phyloP scores from a whole-genome alignment of 169 alveolate genomes.

The Eimeria sp. region DNA sequence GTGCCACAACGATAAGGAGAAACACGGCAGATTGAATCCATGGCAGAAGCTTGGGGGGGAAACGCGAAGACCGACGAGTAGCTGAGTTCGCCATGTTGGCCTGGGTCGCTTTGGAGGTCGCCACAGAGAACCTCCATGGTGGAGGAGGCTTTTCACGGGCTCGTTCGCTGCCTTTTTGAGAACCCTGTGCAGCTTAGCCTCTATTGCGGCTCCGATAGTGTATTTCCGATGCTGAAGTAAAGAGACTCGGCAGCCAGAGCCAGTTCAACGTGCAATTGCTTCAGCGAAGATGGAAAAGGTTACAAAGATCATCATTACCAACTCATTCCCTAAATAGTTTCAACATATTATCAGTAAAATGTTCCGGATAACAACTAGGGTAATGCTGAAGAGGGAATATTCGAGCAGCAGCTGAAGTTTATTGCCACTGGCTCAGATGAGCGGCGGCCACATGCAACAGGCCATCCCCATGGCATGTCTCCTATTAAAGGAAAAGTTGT shows the following conservation, averaged over 20 bases:
- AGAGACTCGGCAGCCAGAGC: not conserved
- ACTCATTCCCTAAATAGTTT: not conserved
- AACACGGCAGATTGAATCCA: not conserved
- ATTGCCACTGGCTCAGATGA: not conserved
- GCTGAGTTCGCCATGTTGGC: constrained; percentile 12
- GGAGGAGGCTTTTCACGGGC: not conserved
- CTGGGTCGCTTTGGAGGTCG: not conserved
- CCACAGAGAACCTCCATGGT: constrained; percentile 8
- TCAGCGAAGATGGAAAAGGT: not conserved
- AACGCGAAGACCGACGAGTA: not conserved
- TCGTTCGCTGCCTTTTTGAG: not conserved
- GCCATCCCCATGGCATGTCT: too few species aligned
- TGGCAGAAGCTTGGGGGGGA: not conserved
- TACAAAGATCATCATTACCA: not conserved
- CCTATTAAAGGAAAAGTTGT: not conserved
- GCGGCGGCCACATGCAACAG: not conserved
- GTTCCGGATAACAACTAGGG: not conserved
- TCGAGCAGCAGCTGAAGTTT: not conserved
- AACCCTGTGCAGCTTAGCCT: not conserved
- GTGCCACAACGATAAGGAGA: not conserved
- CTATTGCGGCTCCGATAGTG: not conserved
- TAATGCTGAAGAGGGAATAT: not conserved
- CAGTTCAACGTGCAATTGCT: not conserved
- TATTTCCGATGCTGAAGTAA: not conserved
- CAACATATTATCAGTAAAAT: not conserved